Percentiles rank a stretch among this genome's conserved stretches.
Evolutionary conservation across 2,329 filamentous ascomycete genomes (phyloP).

Genomic region (Stemphylium beticola): DNA sequence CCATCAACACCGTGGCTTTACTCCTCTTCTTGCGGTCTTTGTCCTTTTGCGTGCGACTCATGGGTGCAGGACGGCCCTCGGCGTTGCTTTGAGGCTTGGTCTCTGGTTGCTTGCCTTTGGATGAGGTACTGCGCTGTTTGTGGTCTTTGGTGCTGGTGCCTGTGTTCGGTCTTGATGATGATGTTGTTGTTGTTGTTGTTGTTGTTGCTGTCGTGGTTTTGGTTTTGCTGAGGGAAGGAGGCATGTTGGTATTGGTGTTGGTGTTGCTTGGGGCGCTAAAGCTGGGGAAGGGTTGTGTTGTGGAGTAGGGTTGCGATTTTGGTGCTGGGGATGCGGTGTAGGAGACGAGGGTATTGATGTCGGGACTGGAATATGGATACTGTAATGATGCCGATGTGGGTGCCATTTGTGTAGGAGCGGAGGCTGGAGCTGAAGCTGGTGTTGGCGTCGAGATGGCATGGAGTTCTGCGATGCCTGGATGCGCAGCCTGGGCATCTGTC

Average conservation of each 20-base stretch:
- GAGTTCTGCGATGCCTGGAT: slow-evolving; percentile 30
- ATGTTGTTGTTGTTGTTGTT: background rate
- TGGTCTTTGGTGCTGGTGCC: slow-evolving; percentile 1
- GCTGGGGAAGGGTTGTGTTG: slow-evolving; percentile 10
- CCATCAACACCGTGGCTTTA: slow-evolving; percentile 80
- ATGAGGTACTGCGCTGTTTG: background rate
- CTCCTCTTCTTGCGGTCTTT: slow-evolving; percentile 80
- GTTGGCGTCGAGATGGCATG: slow-evolving; percentile 16
- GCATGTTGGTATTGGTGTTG: background rate
- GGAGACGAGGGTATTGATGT: slow-evolving; percentile 9
- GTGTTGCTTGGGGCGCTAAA: background rate
- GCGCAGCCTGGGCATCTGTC: slow-evolving; percentile 8
- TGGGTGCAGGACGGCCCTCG: slow-evolving; percentile 53
- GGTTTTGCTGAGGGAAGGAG: background rate
- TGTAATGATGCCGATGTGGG: slow-evolving; percentile 22
- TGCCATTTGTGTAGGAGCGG: slow-evolving; percentile 35
- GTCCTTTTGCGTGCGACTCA: slow-evolving; percentile 81
- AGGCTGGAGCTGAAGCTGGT: slow-evolving; percentile 40
- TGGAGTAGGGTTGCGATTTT: slow-evolving; percentile 7
- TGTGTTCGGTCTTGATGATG: background rate
- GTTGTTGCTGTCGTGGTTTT: background rate
- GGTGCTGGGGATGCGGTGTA: background rate
- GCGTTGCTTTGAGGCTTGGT: slow-evolving; percentile 2
- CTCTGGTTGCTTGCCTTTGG: slow-evolving; percentile 1
- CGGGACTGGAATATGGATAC: slow-evolving; percentile 10